phyloP scores from a whole-genome alignment of 305 asterid species.

The Fraxinus ornus region DNA sequence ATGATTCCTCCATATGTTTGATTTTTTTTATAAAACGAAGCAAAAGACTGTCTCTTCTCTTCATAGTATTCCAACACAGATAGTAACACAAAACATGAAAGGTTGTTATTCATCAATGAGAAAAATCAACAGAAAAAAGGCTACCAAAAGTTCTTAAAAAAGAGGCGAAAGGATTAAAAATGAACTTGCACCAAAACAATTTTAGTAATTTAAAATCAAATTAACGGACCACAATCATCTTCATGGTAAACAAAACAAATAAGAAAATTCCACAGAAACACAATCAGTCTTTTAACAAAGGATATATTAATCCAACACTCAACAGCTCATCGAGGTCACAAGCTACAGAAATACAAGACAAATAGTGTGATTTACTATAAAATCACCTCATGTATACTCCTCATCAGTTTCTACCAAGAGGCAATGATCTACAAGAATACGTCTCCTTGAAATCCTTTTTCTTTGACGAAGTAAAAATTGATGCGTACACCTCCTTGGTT shows the following conservation, averaged over 20 bases:
- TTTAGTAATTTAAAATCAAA: background rate
- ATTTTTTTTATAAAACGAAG: background rate
- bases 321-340: background rate
- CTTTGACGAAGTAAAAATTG: slow-evolving; percentile 82
- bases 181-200: background rate
- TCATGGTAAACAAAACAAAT: background rate
- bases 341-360: slow-evolving; percentile 19
- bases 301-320: slow-evolving; percentile 3
- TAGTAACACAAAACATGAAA: background rate
- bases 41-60: background rate
- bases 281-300: background rate
- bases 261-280: background rate
- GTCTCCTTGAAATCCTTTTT: slow-evolving; percentile 87
- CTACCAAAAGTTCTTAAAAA: background rate
- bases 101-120: background rate
- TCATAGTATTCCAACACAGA: background rate
- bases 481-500: slow-evolving; percentile 67
- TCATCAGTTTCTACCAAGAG: slow-evolving; percentile 82
- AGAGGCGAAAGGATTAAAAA: background rate
- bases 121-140: background rate
- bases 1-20: background rate
- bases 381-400: slow-evolving; percentile 20
- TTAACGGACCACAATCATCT: background rate
- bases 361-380: slow-evolving; percentile 14
- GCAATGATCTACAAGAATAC: slow-evolving; percentile 79